Percentiles rank a stretch among this genome's conserved stretches.
Conservation (phyloP, 768 basidiomycete species). For the Suillus plorans region DNA sequence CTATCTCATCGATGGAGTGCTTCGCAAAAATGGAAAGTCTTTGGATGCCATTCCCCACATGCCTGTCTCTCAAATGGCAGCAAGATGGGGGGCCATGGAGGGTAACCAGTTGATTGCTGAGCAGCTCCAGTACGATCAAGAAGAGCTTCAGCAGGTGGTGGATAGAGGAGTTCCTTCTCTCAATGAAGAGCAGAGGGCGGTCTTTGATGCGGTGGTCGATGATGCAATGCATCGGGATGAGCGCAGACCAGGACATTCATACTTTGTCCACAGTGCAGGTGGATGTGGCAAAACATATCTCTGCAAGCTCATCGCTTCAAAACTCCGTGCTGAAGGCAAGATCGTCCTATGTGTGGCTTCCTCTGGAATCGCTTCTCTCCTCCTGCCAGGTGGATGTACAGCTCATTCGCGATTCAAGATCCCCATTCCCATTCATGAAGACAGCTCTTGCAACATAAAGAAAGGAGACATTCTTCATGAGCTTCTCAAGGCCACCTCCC, state of each 20-base stretch:
- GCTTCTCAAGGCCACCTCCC: no score
- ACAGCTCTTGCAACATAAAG: slow-evolving; percentile 31
- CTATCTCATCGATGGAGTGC: slow-evolving; percentile 4
- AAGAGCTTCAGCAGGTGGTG: neutral
- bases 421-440: slow-evolving; percentile 35
- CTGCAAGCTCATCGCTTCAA: no score
- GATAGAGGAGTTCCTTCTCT: slow-evolving; percentile 11
- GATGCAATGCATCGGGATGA: slow-evolving; percentile 19
- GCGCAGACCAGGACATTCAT: slow-evolving; percentile 14
- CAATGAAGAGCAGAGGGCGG: slow-evolving; percentile 30
- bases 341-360: slow-evolving; percentile 20
- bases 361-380: slow-evolving; percentile 47
- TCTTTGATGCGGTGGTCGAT: slow-evolving; percentile 27
- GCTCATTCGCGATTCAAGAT: slow-evolving; percentile 49
- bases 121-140: neutral
- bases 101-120: slow-evolving; percentile 20
- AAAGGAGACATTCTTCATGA: no score
- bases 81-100: slow-evolving; percentile 17
- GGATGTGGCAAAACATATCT: no score
- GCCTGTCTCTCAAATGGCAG: slow-evolving; percentile 11
- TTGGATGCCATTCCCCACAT: slow-evolving; percentile 17
- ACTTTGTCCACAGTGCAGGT: slow-evolving; percentile 10
- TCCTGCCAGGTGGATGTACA: slow-evolving; percentile 43
- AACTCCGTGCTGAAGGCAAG: no score
- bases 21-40: neutral